phyloP scores from a whole-genome alignment of 306 rosid species.

The Vigna hirtella region DNA sequence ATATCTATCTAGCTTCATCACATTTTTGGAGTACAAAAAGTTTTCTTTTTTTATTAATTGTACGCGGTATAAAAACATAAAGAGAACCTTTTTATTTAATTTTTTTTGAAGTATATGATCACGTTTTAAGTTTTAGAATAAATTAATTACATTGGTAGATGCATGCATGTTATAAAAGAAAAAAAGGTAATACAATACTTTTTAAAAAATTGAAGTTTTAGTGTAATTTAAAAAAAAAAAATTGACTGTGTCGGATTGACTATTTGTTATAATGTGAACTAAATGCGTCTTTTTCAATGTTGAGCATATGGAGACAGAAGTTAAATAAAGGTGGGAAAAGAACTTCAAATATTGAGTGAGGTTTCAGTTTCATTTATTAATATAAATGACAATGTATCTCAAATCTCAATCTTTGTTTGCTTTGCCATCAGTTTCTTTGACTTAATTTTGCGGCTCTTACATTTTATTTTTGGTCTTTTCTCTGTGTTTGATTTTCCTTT shows the following conservation, averaged over 20 bases:
- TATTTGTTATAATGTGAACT: neutral
- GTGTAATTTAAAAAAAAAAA: too few relatives aligned
- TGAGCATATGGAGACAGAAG: neutral
- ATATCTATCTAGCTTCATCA: too few relatives aligned
- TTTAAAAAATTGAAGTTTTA: too few relatives aligned
- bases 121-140: too few relatives aligned
- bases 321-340: neutral
- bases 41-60: too few relatives aligned
- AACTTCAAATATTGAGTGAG: neutral
- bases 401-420: conserved; percentile 6
- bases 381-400: neutral
- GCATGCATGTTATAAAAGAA: too few relatives aligned
- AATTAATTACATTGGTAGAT: too few relatives aligned
- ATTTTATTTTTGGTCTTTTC: conserved; percentile 5
- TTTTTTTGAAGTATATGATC: too few relatives aligned
- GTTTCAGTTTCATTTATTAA: conserved; percentile 19
- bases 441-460: conserved; percentile 44
- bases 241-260: neutral
- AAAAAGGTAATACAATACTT: too few relatives aligned
- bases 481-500: neutral
- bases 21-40: too few relatives aligned
- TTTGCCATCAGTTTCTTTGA: conserved; percentile 22
- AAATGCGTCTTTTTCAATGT: conserved; percentile 39
- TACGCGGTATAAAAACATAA: too few relatives aligned
- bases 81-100: too few relatives aligned